Base-by-base conservation (phyloP, 805 yeast species). In the Wickerhamiella vanderwaltii region DNA sequence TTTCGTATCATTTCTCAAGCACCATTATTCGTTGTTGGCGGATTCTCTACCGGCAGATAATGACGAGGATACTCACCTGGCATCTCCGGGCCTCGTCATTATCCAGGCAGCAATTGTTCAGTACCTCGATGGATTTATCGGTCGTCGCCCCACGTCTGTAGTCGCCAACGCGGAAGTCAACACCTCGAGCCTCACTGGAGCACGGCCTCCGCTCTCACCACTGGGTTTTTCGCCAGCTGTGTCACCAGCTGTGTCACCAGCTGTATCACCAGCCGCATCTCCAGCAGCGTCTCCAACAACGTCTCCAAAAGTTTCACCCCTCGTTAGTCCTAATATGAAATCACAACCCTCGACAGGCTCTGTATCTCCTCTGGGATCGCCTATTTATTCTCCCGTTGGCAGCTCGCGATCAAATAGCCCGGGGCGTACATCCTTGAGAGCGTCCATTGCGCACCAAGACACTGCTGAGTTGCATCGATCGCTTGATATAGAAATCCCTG, bases 1-100 rank as follows among this genome's bases (percentile, higher is more conserved):
- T 11, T 64, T 65, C 43, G 54, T 59, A 23, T 57, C 69, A n/a
- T 65, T 65, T 43, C 46, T 66, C 32, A 64, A 62, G 49, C 70
- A 66, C 47, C 57, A 60, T 41, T 64, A 63, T 42, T 37, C 55
- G 9, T 48, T 64, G 12, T 53, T 59, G 9, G 50, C 64, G 7
- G 41, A 38, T n/a, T 16, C 41, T 9, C 45, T 55, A 4, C 58
- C 58, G 1, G 36, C 40, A 26, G 39, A 41, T 9, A 17, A 18
- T 30, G 35, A 46, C 39, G 33, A 43, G 5, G 45, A 47, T 9
- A 43, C 51, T 12, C 47, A 51, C 23, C 20, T 50, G 9, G 48
- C 52, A 4, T 48, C 58, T 0, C 64, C 64, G 2, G 64, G 64
- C 1, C 49, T 61, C 44, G 24, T 56, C 15, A 32, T 52, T 3